These are phyloP conservation scores for Solanum chacoense DNA, from an alignment of 305 asterid species.

Conservation along the genomic window DNA sequence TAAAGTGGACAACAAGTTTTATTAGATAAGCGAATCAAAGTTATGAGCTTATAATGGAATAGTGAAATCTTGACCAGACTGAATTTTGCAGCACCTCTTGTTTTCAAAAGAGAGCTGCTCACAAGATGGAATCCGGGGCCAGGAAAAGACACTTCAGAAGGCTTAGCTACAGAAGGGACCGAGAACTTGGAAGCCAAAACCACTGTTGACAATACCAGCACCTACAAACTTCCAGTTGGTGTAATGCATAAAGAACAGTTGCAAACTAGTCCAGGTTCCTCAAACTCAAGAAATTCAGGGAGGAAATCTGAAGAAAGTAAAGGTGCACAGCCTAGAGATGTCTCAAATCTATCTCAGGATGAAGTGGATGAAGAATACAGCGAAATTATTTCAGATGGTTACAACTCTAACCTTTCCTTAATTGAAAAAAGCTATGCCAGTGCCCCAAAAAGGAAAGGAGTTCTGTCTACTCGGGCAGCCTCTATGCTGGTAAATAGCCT, in stretches of 20 bases:
- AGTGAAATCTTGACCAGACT: slow-evolving; percentile 9
- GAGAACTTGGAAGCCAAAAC: slow-evolving; percentile 32
- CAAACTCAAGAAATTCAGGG: slow-evolving; percentile 26
- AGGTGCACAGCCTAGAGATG: slow-evolving; percentile 21
- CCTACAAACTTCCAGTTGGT: slow-evolving; percentile 85
- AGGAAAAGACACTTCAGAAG: slow-evolving; percentile 26
- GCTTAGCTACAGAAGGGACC: slow-evolving; percentile 28
- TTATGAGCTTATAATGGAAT: slow-evolving; percentile 1
- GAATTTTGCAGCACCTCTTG: slow-evolving; percentile 37
- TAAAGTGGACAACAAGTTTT: background rate
- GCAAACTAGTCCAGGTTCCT: slow-evolving; percentile 28
- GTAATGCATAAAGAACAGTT: slow-evolving; percentile 45
- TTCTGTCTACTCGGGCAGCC: slow-evolving; percentile 79
- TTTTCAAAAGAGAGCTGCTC: slow-evolving; percentile 51
- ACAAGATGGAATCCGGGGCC: slow-evolving; percentile 42
- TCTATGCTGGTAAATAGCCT: slow-evolving; percentile 76
- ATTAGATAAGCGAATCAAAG: background rate
- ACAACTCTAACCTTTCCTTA: slow-evolving; percentile 20
- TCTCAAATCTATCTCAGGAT: slow-evolving; percentile 32
- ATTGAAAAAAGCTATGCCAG: slow-evolving; percentile 24
- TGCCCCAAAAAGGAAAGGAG: slow-evolving; percentile 65
- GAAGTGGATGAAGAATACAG: slow-evolving; percentile 28
- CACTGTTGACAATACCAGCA: slow-evolving; percentile 36
- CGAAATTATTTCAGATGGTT: slow-evolving; percentile 16
- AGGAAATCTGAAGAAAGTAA: slow-evolving; percentile 25